phyloP scores from a whole-genome alignment of 2,329 filamentous ascomycete species.

The Amphichorda felina region DNA sequence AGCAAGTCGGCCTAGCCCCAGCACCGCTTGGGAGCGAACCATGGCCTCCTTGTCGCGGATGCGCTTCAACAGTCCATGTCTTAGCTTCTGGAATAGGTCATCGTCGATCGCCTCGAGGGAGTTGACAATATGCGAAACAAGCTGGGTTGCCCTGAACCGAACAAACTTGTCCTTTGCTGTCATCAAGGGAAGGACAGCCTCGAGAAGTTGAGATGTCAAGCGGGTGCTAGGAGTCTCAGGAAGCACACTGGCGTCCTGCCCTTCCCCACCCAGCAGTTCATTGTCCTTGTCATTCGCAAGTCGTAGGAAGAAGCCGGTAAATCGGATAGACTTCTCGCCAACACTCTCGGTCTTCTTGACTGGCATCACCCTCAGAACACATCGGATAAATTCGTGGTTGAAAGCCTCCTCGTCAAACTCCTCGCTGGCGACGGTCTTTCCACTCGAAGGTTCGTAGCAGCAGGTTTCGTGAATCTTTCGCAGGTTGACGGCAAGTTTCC shows the following conservation, averaged over 20 bases:
- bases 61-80: slow-evolving; percentile 68
- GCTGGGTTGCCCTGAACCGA: slow-evolving; percentile 78
- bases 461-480: slow-evolving; percentile 86
- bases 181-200: slow-evolving; percentile 62
- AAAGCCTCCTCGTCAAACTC: slow-evolving; percentile 80
- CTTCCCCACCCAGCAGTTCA: slow-evolving; percentile 51
- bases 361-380: slow-evolving; percentile 67
- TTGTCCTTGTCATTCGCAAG: slow-evolving; percentile 61
- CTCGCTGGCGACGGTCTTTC: slow-evolving; percentile 39
- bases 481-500: slow-evolving; percentile 78
- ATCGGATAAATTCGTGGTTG: slow-evolving; percentile 74
- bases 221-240: slow-evolving; percentile 77
- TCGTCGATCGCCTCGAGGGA: slow-evolving; percentile 87
- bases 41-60: slow-evolving; percentile 90
- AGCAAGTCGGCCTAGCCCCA: slow-evolving; percentile 77
- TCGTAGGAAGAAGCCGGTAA: slow-evolving; percentile 76
- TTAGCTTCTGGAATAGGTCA: slow-evolving; percentile 73
- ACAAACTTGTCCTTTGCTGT: slow-evolving; percentile 86
- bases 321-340: slow-evolving; percentile 75
- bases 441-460: slow-evolving; percentile 48
- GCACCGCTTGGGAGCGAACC: slow-evolving; percentile 82
- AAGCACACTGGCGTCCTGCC: slow-evolving; percentile 57
- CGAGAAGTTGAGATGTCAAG: slow-evolving; percentile 63
- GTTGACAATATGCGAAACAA: slow-evolving; percentile 85
- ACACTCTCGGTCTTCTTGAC: slow-evolving; percentile 87